Evolutionary conservation across 1,284 basidiomycete genomes (phyloP).

Genomic region (Boletus smithii): DNA sequence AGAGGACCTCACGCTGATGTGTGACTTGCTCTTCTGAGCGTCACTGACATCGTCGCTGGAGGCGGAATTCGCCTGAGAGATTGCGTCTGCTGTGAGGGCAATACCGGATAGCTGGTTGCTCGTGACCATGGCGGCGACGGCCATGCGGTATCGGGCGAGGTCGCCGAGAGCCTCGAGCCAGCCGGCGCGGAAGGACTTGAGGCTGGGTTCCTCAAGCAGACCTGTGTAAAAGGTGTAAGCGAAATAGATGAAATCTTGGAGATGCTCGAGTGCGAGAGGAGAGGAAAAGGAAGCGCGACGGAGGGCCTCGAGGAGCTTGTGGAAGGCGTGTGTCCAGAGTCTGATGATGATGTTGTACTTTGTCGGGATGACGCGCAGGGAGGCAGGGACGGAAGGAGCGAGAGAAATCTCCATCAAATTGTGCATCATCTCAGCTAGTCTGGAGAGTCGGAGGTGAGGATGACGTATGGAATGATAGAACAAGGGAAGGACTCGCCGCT

Average conservation of each 20-base stretch:
- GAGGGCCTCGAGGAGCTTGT: conserved; percentile 86
- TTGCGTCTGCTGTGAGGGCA: conserved; percentile 47
- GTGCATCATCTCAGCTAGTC: conserved; percentile 86
- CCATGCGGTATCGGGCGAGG: conserved; percentile 92
- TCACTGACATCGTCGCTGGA: conserved; percentile 22
- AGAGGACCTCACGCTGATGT: conserved; percentile 39
- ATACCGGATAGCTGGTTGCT: conserved; percentile 37
- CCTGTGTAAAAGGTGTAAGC: conserved; percentile 93
- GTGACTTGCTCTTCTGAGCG: conserved; percentile 25
- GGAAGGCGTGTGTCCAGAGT: conserved; percentile 90
- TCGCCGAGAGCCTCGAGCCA: conserved; percentile 98
- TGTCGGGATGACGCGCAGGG: conserved; percentile 82
- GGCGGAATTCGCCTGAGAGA: conserved; percentile 39
- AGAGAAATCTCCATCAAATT: conserved; percentile 84
- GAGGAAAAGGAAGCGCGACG: conserved; percentile 74
- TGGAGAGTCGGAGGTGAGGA: conserved; percentile 36
- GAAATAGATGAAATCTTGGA: conserved; percentile 91
- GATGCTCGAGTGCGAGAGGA: conserved; percentile 64
- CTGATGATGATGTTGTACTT: conserved; percentile 95
- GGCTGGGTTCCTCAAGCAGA: conserved; percentile 78
- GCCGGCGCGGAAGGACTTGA: conserved; percentile 69
- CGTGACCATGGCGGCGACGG: conserved; percentile 74
- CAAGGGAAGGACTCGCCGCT: conserved; percentile 46
- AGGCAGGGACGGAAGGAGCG: conserved; percentile 82
- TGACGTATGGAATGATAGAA: conserved; percentile 8